These are phyloP conservation scores for Syzygium malaccense DNA, from an alignment of 441 rosid species.

Conservation along the genomic window DNA sequence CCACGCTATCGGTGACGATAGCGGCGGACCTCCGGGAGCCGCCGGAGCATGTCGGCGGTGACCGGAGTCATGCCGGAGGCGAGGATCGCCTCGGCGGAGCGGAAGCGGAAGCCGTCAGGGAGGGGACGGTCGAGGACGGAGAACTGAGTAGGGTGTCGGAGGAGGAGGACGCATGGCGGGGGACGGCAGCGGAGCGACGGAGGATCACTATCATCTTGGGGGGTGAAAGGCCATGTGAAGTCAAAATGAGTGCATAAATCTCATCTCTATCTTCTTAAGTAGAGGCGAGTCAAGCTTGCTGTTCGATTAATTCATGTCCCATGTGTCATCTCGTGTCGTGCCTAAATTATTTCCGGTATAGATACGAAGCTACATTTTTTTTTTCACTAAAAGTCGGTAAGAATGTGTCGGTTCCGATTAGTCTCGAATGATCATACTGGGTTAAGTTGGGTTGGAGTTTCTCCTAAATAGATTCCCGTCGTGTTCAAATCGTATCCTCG, in stretches of 20 bases:
- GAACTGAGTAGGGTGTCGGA: neutral
- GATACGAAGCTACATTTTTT: neutral
- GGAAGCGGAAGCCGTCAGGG: neutral
- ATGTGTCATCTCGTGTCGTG: neutral
- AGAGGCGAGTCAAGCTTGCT: too few species aligned
- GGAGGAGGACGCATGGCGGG: neutral
- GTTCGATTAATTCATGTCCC: too few species aligned
- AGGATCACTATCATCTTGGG: neutral
- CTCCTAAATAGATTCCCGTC: rapidly evolving
- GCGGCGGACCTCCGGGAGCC: conserved; percentile 6
- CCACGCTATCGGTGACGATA: conserved; percentile 20
- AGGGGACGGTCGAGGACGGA: neutral
- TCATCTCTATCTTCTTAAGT: too few species aligned
- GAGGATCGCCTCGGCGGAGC: conserved; percentile 14
- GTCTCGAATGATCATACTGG: rapidly evolving
- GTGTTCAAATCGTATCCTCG: neutral
- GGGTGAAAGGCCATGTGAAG: neutral
- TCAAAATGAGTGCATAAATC: neutral
- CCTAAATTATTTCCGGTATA: too few species aligned
- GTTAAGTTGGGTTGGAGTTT: neutral
- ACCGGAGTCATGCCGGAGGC: neutral
- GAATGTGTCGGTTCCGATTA: neutral
- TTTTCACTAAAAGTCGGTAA: too few species aligned
- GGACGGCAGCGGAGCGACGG: too few species aligned
- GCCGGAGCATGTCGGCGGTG: conserved; percentile 4